Percentiles rank a stretch among this genome's conserved stretches.
phyloP scores from a whole-genome alignment of 176 grass and related monocot genomes.

The Phoenix dactylifera region DNA sequence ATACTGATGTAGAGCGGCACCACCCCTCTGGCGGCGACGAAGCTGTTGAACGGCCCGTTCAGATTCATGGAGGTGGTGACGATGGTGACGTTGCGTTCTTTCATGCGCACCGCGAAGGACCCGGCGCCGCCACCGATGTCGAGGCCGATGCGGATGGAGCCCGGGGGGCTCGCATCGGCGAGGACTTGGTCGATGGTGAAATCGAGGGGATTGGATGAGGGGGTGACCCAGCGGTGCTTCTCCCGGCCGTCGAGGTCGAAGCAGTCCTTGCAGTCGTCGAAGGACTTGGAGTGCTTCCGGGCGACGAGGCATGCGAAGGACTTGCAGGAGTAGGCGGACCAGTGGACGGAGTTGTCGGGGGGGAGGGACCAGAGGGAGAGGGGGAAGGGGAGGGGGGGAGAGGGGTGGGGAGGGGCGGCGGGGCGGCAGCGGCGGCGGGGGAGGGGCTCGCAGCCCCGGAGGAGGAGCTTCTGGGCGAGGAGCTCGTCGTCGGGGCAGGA shows the following conservation, averaged over 20 bases:
- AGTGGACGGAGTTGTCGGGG: constrained; percentile 27
- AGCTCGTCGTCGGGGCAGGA: constrained; percentile 41
- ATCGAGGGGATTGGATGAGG: constrained; percentile 22
- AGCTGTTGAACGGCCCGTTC: constrained; percentile 34
- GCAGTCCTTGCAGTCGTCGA: constrained; percentile 46
- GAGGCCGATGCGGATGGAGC: constrained; percentile 33
- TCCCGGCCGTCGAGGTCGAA: constrained; percentile 34
- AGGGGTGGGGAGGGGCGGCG: constrained; percentile 14
- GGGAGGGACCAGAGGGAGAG: constrained; percentile 19
- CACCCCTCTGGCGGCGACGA: constrained; percentile 28
- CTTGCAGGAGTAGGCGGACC: constrained; percentile 40
- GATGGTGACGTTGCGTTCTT: constrained; percentile 29
- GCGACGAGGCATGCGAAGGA: constrained; percentile 28
- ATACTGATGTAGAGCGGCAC: constrained; percentile 31
- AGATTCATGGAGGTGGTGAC: constrained; percentile 38
- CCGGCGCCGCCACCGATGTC: constrained; percentile 35
- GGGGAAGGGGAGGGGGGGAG: constrained; percentile 12
- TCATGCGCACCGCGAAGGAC: constrained; percentile 30
- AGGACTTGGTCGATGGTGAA: constrained; percentile 34
- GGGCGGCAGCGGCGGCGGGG: constrained; percentile 29
- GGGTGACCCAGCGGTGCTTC: constrained; percentile 22
- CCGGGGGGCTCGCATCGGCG: constrained; percentile 9
- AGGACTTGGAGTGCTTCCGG: constrained; percentile 24
- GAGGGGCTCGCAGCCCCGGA: constrained; percentile 32
- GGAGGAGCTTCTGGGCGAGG: constrained; percentile 24